Base-by-base conservation (phyloP, 2,329 filamentous ascomycete species). In the Phaeosphaeria sp. region DNA sequence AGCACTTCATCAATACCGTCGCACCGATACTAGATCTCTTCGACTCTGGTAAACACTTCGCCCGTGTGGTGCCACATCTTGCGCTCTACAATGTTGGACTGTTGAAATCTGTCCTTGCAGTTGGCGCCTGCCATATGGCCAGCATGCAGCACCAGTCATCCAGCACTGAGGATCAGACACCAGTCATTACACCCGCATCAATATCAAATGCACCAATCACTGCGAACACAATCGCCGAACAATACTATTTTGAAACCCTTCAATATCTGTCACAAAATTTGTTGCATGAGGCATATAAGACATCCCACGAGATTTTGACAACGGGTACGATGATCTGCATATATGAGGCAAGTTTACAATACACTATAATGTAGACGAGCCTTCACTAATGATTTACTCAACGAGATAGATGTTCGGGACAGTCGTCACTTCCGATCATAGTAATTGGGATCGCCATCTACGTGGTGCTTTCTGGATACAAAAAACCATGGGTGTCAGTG, bases 391-490 rank as follows among this genome's bases (percentile, higher is more conserved):
- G 3, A 13, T 3, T 15, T 13, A 11, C 13, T 15, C 11, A 13
- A 36, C 30, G 30, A 36, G 5, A 36, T 20, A 54, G 46, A 89
- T 89, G 87, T 81, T 88, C 17, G 84, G 86, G 46, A 84, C 82
- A 10, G 82, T 82, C 2, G 80, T 81, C 23, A 67, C 56, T 41
- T 63, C 65, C 15, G 64, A 67, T 48, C 65, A 73, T 23, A 71
- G 83, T 73, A 82, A 80, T 50, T 89, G 87, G 87, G 84, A 89
- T 60, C 78, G 85, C 1, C 87, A 89, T 65, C 75, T 89, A 0
- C 85, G 87, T 66, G 87, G 87, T 0, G 84, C 88, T 0, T 89
- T 89, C 62, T 88, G 86, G 84, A 88, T 89, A 18, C 83, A 88
- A 58, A 78, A 85, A 9, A 86, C 82, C 0, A 84, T 86, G 46